phyloP scores from a whole-genome alignment of 805 yeast species.

The Suhomyces vadensis region DNA sequence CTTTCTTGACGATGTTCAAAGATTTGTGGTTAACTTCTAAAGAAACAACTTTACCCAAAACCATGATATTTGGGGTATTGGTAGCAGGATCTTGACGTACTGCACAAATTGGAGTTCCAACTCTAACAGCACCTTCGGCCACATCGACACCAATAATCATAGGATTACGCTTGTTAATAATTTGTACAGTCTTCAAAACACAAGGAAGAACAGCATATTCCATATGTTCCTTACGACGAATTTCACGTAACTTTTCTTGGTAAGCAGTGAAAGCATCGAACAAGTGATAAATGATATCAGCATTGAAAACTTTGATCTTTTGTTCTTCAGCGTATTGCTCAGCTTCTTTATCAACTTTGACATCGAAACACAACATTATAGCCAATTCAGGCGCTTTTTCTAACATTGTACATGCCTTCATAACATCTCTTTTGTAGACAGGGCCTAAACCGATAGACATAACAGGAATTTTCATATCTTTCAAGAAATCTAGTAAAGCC shows the following conservation, averaged over 20 bases:
- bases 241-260: slow-evolving; percentile 83
- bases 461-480: slow-evolving; percentile 98
- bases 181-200: slow-evolving; percentile 90
- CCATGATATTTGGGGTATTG: slow-evolving; percentile 64
- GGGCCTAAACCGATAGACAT: slow-evolving; percentile 99
- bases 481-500: slow-evolving; percentile 93
- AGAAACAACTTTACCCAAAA: slow-evolving; percentile 88
- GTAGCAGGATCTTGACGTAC: slow-evolving; percentile 88
- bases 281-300: slow-evolving; percentile 94
- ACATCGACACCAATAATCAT: slow-evolving; percentile 99
- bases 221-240: slow-evolving; percentile 84
- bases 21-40: slow-evolving; percentile 95
- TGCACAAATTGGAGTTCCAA: slow-evolving; percentile 95
- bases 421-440: slow-evolving; percentile 95
- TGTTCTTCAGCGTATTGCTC: slow-evolving; percentile 97
- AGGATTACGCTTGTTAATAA: slow-evolving; percentile 97
- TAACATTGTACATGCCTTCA: slow-evolving; percentile 95
- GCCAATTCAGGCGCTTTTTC: slow-evolving; percentile 95
- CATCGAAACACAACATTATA: slow-evolving; percentile 98
- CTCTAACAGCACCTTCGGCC: slow-evolving; percentile 79
- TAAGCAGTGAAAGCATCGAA: slow-evolving; percentile 93
- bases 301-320: slow-evolving; percentile 87
- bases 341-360: slow-evolving; percentile 95
- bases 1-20: slow-evolving; percentile 77
- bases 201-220: slow-evolving; percentile 93